A percentile compares a stretch with the other conserved stretches of the same genome.
These are phyloP conservation scores for Erodium maritimum DNA, from an alignment of 345 rosid species.

Conservation along the genomic window DNA sequence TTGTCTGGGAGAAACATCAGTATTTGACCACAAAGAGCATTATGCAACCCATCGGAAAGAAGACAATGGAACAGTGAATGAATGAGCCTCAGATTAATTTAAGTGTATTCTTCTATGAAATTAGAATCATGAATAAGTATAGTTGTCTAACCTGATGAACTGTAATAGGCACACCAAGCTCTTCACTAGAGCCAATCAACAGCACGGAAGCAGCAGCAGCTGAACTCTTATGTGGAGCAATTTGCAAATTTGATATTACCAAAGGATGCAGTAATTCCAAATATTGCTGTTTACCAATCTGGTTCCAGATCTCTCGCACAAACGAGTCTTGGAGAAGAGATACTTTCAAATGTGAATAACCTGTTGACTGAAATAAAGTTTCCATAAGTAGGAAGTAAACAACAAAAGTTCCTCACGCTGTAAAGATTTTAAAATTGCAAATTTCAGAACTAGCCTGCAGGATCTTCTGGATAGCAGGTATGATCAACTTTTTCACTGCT, in stretches of 20 bases:
- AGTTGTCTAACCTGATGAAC: slow-evolving; percentile 59
- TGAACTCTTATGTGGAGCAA: slow-evolving; percentile 63
- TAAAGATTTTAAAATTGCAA: slow-evolving; percentile 13
- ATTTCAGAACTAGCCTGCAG: slow-evolving; percentile 54
- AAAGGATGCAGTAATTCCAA: slow-evolving; percentile 64
- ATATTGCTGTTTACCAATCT: slow-evolving; percentile 66
- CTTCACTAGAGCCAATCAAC: slow-evolving; percentile 84
- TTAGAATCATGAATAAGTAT: slow-evolving; percentile 5
- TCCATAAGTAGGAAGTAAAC: slow-evolving; percentile 16
- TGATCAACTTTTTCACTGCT: slow-evolving; percentile 53
- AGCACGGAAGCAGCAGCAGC: slow-evolving; percentile 88
- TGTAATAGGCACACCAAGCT: slow-evolving; percentile 80
- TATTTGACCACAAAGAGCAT: slow-evolving; percentile 4
- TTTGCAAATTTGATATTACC: slow-evolving; percentile 67
- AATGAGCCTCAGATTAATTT: slow-evolving; percentile 2
- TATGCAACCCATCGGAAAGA: slow-evolving; percentile 3
- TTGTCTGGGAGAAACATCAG: slow-evolving; percentile 43
- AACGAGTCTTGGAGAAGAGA: slow-evolving; percentile 90
- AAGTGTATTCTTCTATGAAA: slow-evolving; percentile 10
- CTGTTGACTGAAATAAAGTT: slow-evolving; percentile 54
- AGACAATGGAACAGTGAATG: slow-evolving; percentile 7
- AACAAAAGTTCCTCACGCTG: slow-evolving; percentile 6
- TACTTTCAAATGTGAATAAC: slow-evolving; percentile 82
- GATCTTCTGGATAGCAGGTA: slow-evolving; percentile 80
- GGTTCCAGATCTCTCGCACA: slow-evolving; percentile 73